phyloP scores from a whole-genome alignment of 768 basidiomycete genomes.

The Suillus fuscotomentosus region DNA sequence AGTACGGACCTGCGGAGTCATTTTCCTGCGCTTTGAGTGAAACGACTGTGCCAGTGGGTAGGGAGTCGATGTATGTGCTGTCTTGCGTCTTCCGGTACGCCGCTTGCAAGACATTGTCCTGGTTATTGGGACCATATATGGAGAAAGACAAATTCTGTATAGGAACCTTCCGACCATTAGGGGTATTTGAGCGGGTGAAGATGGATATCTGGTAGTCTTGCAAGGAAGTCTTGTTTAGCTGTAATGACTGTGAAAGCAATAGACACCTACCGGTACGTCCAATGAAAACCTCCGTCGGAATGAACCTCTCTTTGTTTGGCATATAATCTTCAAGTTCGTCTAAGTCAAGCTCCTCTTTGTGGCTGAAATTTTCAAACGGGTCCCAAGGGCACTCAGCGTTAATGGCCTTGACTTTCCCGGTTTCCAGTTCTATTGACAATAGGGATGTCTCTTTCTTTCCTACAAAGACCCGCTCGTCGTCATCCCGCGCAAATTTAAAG shows the following conservation, averaged over 20 bases:
- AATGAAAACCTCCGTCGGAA: slow-evolving; percentile 52
- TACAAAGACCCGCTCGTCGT: slow-evolving; percentile 74
- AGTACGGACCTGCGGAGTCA: slow-evolving; percentile 27
- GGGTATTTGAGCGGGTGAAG: slow-evolving; percentile 50
- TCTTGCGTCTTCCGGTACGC: slow-evolving; percentile 78
- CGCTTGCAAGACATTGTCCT: slow-evolving; percentile 70
- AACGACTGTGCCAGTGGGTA: slow-evolving; percentile 76
- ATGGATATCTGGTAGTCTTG: slow-evolving; percentile 91
- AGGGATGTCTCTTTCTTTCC: slow-evolving; percentile 89
- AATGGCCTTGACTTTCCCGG: slow-evolving; percentile 75
- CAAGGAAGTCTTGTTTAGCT: background rate
- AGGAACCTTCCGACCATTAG: slow-evolving; percentile 37
- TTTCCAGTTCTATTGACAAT: slow-evolving; percentile 71
- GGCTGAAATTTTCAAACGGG: slow-evolving; percentile 53
- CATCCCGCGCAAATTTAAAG: slow-evolving; percentile 63
- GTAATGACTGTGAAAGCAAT: background rate
- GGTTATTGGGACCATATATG: slow-evolving; percentile 89
- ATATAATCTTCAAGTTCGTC: slow-evolving; percentile 59
- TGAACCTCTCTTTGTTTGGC: slow-evolving; percentile 26
- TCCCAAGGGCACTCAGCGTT: slow-evolving; percentile 81
- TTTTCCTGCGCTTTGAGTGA: slow-evolving; percentile 55
- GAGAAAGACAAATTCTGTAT: slow-evolving; percentile 89
- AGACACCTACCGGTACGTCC: slow-evolving; percentile 58
- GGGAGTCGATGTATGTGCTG: slow-evolving; percentile 75
- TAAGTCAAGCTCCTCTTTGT: slow-evolving; percentile 45